phyloP scores from a whole-genome alignment of 2,329 filamentous ascomycete species.

The Cercospora zeina region DNA sequence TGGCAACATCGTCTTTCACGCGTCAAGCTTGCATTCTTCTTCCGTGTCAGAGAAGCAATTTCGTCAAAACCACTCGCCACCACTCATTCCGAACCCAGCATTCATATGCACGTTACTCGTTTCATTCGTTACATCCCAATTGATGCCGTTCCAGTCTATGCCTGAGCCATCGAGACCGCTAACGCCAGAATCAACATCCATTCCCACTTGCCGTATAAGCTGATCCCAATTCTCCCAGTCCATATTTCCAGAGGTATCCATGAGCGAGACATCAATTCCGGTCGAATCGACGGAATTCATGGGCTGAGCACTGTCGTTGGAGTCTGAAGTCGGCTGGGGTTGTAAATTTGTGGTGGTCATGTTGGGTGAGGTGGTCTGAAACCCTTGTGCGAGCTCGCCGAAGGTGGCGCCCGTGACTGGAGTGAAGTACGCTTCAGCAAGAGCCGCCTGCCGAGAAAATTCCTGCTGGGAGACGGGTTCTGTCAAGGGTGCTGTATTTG shows the following conservation, averaged over 20 bases:
- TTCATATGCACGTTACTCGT: constrained; percentile 29
- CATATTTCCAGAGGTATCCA: constrained; percentile 45
- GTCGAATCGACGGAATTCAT: constrained; percentile 34
- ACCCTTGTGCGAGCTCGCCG: constrained; percentile 18
- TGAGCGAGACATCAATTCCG: constrained; percentile 31
- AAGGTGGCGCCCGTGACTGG: constrained; percentile 24
- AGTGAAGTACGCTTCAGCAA: constrained; percentile 23
- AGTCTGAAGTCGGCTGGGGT: background rate
- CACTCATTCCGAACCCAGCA: constrained; percentile 36
- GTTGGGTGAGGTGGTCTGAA: background rate
- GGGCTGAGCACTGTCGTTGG: constrained; percentile 18
- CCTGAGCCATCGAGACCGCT: constrained; percentile 5
- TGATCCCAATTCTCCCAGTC: constrained; percentile 54
- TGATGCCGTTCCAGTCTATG: constrained; percentile 23
- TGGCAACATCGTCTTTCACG: too few species aligned
- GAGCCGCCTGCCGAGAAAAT: background rate
- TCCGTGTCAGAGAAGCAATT: background rate
- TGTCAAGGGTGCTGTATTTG: constrained; percentile 9
- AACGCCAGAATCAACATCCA: constrained; percentile 42
- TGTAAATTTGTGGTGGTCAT: background rate
- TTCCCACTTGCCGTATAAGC: constrained; percentile 50
- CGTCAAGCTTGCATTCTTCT: background rate
- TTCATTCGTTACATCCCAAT: constrained; percentile 20
- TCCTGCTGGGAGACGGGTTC: constrained; percentile 14
- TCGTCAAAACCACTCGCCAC: constrained; percentile 36